Base-by-base conservation (phyloP, 2,329 filamentous ascomycete species). In the Pyrenophora tritici-repentis region DNA sequence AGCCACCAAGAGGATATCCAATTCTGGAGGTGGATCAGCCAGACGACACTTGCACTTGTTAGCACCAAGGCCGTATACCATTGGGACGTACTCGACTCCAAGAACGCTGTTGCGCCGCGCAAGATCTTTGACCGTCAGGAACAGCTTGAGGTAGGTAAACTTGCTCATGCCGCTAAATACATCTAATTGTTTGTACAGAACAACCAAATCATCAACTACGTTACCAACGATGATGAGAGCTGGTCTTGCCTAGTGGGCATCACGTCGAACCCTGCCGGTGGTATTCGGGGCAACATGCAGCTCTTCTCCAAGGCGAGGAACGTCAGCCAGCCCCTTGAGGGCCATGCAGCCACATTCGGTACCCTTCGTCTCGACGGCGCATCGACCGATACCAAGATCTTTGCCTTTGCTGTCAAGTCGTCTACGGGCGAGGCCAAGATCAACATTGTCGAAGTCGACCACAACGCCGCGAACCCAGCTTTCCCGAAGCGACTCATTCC, bases 121-220 rank as follows among this genome's bases (percentile, higher is more conserved):
- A 96, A 99, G 82, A 81, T 96, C 67, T 99, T 97, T 73, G 93
- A 97, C 74, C 89, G 94, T 68, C 94, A 97, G 71, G 83, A 88
- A 63, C 97, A 96, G 73, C 84, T 99, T 49, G 84, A 83, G 66
- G 91, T 94, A 82, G 63, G 88, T 80, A 18, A 17, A 36, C 16
- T 9, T 24, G 32, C 36, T 42, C 42, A 22, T 20, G 38, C 17
- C 18, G 4, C 58, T 59, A 47, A 62, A 53, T 45, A 43, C 17
- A 32, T 48, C 49, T 52, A 52, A 52, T 14, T 16, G 16, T 24
- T 9, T 37, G 3, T 56, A 33, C 67, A 95, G 90, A 89, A 88
- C 61, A 95, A 91, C 77, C 94, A 99, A 85, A 99, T 99, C 76
- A 99, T 99, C 84, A 99, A 97, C 80, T 99, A 99, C 79, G 91